Conservation (phyloP, 768 basidiomycete species). For the Boletus reticulatus region DNA sequence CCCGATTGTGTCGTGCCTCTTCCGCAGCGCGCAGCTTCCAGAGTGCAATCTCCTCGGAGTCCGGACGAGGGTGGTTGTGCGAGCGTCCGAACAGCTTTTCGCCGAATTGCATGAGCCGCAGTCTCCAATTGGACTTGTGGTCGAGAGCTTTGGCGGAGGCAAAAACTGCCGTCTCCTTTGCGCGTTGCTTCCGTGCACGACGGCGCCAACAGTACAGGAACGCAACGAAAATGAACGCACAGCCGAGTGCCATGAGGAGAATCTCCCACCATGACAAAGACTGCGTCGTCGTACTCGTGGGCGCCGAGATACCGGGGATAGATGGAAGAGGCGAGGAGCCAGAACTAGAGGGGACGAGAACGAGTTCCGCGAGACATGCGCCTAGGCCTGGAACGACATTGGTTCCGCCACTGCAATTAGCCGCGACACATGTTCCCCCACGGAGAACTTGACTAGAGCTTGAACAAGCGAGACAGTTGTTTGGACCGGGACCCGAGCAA, state of each 20-base stretch:
- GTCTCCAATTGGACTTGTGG: slow-evolving; percentile 50
- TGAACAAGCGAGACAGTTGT: slow-evolving; percentile 72
- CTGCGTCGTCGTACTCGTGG: slow-evolving; percentile 37
- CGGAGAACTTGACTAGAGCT: slow-evolving; percentile 59
- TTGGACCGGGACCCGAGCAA: slow-evolving; percentile 67
- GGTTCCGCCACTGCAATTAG: slow-evolving; percentile 56
- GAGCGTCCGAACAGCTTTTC: slow-evolving; percentile 56
- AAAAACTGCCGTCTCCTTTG: slow-evolving; percentile 63
- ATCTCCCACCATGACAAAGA: slow-evolving; percentile 80
- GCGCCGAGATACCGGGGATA: slow-evolving; percentile 57
- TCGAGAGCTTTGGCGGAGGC: slow-evolving; percentile 57
- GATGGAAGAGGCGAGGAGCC: slow-evolving; percentile 44
- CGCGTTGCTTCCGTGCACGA: slow-evolving; percentile 64
- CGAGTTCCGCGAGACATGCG: slow-evolving; percentile 75
- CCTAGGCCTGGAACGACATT: slow-evolving; percentile 69
- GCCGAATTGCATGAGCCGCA: slow-evolving; percentile 54
- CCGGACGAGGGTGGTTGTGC: slow-evolving; percentile 24
- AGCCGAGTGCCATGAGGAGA: slow-evolving; percentile 77
- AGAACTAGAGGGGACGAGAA: slow-evolving; percentile 46
- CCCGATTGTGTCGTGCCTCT: slow-evolving; percentile 47
- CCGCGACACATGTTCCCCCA: slow-evolving; percentile 59
- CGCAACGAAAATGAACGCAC: slow-evolving; percentile 71
- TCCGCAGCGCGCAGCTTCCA: slow-evolving; percentile 50
- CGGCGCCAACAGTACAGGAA: slow-evolving; percentile 70
- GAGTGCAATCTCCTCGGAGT: slow-evolving; percentile 47